phyloP scores from a whole-genome alignment of 169 alveolate species.

The Cryptosporidium andersoni region DNA sequence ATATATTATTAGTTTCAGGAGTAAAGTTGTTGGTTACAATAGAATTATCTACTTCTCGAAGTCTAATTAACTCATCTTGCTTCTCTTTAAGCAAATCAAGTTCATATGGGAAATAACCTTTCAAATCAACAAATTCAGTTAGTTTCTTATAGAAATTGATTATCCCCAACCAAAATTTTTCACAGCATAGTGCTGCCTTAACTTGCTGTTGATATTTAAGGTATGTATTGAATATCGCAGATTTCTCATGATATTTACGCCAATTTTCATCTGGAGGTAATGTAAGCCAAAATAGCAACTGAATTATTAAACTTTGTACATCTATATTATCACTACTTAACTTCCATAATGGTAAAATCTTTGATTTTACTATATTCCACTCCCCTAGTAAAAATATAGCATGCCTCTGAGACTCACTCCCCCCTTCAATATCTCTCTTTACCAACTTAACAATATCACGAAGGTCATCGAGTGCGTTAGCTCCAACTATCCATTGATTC shows the following conservation, averaged over 20 bases:
- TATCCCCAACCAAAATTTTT: constrained; percentile 37
- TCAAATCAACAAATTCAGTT: constrained; percentile 16
- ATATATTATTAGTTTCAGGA: background rate
- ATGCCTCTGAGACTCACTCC: constrained; percentile 60
- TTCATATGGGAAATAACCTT: constrained; percentile 51
- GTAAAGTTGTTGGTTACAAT: background rate
- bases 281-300: constrained; percentile 60
- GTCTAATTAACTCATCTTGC: constrained; percentile 8
- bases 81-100: constrained; percentile 9
- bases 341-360: constrained; percentile 51
- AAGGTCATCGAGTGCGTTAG: constrained; percentile 58
- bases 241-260: constrained; percentile 44
- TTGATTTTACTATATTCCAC: constrained; percentile 43
- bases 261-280: constrained; percentile 63
- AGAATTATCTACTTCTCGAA: constrained; percentile 25
- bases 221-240: constrained; percentile 42
- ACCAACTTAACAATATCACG: constrained; percentile 50
- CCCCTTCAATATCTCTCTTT: constrained; percentile 62
- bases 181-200: constrained; percentile 31
- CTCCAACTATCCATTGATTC: constrained; percentile 64
- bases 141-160: constrained; percentile 28
- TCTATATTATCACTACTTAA: constrained; percentile 39
- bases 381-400: constrained; percentile 41
- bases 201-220: constrained; percentile 33
- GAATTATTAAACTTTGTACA: constrained; percentile 51